Base-by-base conservation (phyloP, 1,139 yeast genomes). In the Pichia sp. region DNA sequence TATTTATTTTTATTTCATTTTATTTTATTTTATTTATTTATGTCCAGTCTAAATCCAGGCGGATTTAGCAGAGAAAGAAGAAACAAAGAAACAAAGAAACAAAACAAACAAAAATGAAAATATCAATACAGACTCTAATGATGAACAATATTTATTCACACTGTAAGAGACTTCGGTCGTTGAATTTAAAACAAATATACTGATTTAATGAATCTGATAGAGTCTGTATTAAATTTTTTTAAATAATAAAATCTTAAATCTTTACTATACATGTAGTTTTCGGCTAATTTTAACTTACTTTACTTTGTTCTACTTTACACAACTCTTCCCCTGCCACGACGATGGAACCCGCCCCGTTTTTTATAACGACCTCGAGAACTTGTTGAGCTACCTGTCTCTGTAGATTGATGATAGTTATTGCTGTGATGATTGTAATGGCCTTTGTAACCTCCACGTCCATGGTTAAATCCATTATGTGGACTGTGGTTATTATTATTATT, bases 121-220 rank as follows among this genome's bases (percentile, higher is more conserved):
- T 29, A 28, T 35, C 38, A 35, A 31, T 26, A 39, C 4, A 36
- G 27, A 25, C 30, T 44, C 39, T 46, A 39, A 53, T 63, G 67
- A 64, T 66, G 68, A 65, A 58, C 56, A 51, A 45, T 54, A 56
- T 57, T 58, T 64, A 66, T 66, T 66, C 69, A 65, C 69, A 66
- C 69, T 65, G 67, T 65, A 64, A 54, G 68, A 65, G 64, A 57
- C 56, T 40, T 45, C 42, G 44, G 49, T 43, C 60, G 47, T 56
- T 60, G 66, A 62, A 56, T 60, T 53, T 40, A 51, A 50, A 56
- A 54, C 50, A 50, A 57, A 62, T 36, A 78, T 78, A 81, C 87
- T 81, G 86, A 81, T 81, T 81, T 81, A 81, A 81, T 81, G 87
- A 81, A 74, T 81, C 87, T 81, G 87, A 81, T 57, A 43, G 44